These are phyloP conservation scores for Arctium minus DNA, from an alignment of 129 eudicot genomes.

Conservation along the genomic window DNA sequence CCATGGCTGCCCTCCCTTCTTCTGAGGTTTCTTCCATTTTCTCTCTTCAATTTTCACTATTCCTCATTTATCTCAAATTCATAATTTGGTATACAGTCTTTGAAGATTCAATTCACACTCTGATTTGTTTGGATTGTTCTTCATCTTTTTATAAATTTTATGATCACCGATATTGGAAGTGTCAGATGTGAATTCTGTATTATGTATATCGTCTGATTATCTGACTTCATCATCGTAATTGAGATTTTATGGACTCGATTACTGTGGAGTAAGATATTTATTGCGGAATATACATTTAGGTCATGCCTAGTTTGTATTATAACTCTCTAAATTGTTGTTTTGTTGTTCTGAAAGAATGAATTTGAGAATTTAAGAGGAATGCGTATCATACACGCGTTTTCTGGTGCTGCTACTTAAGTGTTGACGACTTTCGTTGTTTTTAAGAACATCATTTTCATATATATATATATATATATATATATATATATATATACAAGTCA, in stretches of 20 bases:
- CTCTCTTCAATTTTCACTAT: background rate
- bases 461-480: background rate
- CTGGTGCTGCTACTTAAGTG: constrained; percentile 9
- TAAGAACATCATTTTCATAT: background rate
- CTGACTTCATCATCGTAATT: constrained; percentile 5
- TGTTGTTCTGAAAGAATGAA: constrained; percentile 11
- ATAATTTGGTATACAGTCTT: background rate
- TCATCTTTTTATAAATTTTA: background rate
- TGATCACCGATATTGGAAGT: background rate
- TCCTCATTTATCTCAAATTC: background rate
- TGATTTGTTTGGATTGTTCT: background rate
- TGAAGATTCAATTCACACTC: background rate
- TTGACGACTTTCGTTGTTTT: background rate
- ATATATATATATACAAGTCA: background rate
- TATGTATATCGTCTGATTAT: background rate
- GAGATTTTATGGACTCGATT: constrained; percentile 14
- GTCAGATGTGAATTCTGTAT: constrained; percentile 14
- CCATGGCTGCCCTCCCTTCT: constrained; percentile 68
- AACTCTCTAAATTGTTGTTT: background rate
- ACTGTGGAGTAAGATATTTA: background rate
- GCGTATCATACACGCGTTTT: background rate
- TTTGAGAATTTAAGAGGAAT: constrained; percentile 15
- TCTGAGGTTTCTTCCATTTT: constrained; percentile 37
- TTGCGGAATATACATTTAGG: constrained; percentile 23
- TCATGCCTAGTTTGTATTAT: background rate